These are phyloP conservation scores for Abelmoschus esculentus DNA, from an alignment of 345 rosid species.

Conservation along the genomic window DNA sequence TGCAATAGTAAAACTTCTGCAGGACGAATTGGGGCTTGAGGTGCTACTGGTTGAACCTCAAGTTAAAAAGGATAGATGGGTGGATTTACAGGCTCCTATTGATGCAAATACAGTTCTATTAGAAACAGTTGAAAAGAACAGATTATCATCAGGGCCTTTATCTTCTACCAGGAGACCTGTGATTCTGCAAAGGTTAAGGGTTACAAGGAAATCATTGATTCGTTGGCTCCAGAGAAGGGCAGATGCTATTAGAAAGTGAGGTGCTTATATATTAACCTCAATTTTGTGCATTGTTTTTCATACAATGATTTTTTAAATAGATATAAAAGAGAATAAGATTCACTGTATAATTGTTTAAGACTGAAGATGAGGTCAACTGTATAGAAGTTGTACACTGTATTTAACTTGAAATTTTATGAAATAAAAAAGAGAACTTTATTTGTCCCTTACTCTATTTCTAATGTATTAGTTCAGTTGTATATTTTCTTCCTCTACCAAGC, in stretches of 20 bases:
- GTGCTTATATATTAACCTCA: constrained; percentile 18
- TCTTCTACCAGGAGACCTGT: constrained; percentile 63
- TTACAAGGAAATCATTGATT: constrained; percentile 54
- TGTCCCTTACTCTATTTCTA: not conserved
- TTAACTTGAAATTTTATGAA: not conserved
- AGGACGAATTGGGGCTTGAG: constrained; percentile 62
- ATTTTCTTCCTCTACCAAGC: not conserved
- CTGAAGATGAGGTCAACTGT: not conserved
- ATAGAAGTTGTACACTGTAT: not conserved
- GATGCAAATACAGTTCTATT: constrained; percentile 16
- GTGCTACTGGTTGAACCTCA: constrained; percentile 36
- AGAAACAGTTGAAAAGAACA: constrained; percentile 19
- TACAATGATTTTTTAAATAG: not conserved
- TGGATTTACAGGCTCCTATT: not conserved
- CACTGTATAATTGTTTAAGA: not conserved
- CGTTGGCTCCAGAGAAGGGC: constrained; percentile 52
- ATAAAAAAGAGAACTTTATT: not conserved
- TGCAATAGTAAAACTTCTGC: constrained; percentile 48
- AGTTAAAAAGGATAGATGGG: not conserved
- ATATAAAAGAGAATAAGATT: not conserved
- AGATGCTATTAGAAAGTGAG: constrained; percentile 22
- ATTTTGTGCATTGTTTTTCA: constrained; percentile 4
- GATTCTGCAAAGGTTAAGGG: constrained; percentile 50
- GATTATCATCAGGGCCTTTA: constrained; percentile 16
- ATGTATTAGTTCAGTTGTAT: not conserved